phyloP scores from a whole-genome alignment of 176 grass and related monocot species.

The Carex kokanica region DNA sequence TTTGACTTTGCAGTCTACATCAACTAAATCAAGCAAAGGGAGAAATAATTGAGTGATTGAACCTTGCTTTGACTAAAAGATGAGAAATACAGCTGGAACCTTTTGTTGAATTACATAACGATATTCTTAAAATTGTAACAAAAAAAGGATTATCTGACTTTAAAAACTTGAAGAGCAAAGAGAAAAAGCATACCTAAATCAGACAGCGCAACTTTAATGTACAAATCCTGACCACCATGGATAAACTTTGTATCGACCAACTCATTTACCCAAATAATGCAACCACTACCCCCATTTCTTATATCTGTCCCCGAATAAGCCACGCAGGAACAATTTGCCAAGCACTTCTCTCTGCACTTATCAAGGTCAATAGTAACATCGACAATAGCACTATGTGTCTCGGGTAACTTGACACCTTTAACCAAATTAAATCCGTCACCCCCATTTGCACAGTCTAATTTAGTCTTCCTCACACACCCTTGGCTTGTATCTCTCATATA shows the following conservation, averaged over 20 bases:
- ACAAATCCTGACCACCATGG: slow-evolving; percentile 38
- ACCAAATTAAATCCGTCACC: slow-evolving; percentile 30
- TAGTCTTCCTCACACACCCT: slow-evolving; percentile 35
- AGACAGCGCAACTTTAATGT: slow-evolving; percentile 33
- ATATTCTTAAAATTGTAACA: neutral
- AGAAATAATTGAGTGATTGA: too few species aligned
- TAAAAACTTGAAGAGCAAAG: neutral
- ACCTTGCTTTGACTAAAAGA: too few species aligned
- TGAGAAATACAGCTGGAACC: neutral
- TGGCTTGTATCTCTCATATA: slow-evolving; percentile 24
- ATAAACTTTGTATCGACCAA: slow-evolving; percentile 35
- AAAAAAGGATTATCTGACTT: neutral
- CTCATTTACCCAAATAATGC: slow-evolving; percentile 46
- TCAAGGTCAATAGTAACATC: slow-evolving; percentile 28
- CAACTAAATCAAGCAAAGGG: too few species aligned
- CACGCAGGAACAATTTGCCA: slow-evolving; percentile 47
- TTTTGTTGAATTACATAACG: neutral
- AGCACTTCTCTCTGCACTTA: slow-evolving; percentile 32
- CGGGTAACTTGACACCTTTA: slow-evolving; percentile 45
- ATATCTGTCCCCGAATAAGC: slow-evolving; percentile 33
- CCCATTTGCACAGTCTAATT: slow-evolving; percentile 32
- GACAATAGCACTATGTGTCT: slow-evolving; percentile 33
- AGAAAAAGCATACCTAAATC: slow-evolving; percentile 34
- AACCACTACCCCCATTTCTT: slow-evolving; percentile 33
- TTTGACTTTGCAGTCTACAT: neutral